Base-by-base conservation (phyloP, 305 asterid species). In the Fraxinus dipetala region DNA sequence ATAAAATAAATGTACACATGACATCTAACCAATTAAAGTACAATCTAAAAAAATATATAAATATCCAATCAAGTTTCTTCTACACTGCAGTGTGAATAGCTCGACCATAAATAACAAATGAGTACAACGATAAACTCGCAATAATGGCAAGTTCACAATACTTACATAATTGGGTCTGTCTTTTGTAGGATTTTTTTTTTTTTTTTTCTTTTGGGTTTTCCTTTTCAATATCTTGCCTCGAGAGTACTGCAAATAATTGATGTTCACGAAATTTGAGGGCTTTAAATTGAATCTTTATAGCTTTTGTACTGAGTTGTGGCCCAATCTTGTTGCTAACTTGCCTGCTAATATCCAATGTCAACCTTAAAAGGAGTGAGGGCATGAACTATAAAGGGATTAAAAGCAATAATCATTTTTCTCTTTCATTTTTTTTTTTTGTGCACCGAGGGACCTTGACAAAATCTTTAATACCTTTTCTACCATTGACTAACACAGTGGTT, bases 401-500 rank as follows among this genome's bases (percentile, higher is more conserved):
- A 90, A 86, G 91, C 89, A 85, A 51, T 51, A 51, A 51, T 51
- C 16, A 14, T 51, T 51, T 51, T 51, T 48, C 61, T 48, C 16
- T 35, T 0, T 35, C 6, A n/a, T 35, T 0, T 10, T 40, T 81
- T 89, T 82, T 91, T 85, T 87, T 83, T 63, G 78, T 78, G 87
- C 92, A 89, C 87, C 84, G 56, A 86, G 83, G 80, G 83, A 80
- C 84, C n/a, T 51, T 84, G 89, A 80, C 85, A 83, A 83, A 84
- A 89, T 54, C 83, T 56, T 79, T 82, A 79, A 54, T 48, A 75
- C 3, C 82, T 85, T 83, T 65, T 86, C 86, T 83, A 76, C 78
- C 87, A 90, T 92, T 91, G 93, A 92, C 94, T 63, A 85, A 80
- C 82, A 91, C 92, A 89, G 89, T 92, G 69, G 75, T 73, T 34